phyloP scores from a whole-genome alignment of 495 filamentous ascomycete species.

The Geoglossum glabrum region DNA sequence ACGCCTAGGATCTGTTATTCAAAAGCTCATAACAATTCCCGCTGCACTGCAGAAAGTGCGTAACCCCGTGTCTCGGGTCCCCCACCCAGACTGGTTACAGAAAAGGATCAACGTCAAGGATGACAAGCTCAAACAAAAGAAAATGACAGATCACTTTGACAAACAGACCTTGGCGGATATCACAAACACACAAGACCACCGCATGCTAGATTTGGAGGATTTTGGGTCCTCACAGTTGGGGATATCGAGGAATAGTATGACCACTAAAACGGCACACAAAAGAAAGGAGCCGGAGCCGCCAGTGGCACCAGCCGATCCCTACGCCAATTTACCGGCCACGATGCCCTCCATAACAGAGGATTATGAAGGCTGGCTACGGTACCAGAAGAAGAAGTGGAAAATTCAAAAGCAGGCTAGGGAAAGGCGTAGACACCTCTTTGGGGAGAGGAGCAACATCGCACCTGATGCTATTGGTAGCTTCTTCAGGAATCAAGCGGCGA shows the following conservation, averaged over 20 bases:
- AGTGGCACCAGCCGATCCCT: conserved; percentile 40
- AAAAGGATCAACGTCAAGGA: conserved; percentile 84
- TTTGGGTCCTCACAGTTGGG: conserved; percentile 32
- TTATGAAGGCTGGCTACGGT: conserved; percentile 74
- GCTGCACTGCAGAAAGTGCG: conserved; percentile 85
- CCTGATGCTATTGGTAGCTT: conserved; percentile 60
- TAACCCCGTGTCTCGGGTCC: conserved; percentile 82
- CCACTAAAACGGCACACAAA: conserved; percentile 50
- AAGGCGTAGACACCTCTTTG: conserved; percentile 79
- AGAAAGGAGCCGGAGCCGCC: conserved; percentile 59
- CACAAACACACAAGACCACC: conserved; percentile 43
- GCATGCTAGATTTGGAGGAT: conserved; percentile 66
- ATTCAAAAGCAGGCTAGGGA: conserved; percentile 84
- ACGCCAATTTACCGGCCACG: conserved; percentile 56
- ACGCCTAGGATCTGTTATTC: conserved; percentile 83
- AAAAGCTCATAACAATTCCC: conserved; percentile 97
- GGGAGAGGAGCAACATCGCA: conserved; percentile 51
- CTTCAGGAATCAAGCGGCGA: conserved; percentile 79
- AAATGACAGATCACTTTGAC: conserved; percentile 86
- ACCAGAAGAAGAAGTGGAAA: conserved; percentile 98
- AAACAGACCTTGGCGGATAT: conserved; percentile 58
- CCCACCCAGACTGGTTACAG: conserved; percentile 93
- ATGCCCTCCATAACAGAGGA: conserved; percentile 81
- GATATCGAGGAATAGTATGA: conserved; percentile 39
- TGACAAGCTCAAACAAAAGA: conserved; percentile 93